phyloP scores from a whole-genome alignment of 768 basidiomycete species.

The Trametes villosa region DNA sequence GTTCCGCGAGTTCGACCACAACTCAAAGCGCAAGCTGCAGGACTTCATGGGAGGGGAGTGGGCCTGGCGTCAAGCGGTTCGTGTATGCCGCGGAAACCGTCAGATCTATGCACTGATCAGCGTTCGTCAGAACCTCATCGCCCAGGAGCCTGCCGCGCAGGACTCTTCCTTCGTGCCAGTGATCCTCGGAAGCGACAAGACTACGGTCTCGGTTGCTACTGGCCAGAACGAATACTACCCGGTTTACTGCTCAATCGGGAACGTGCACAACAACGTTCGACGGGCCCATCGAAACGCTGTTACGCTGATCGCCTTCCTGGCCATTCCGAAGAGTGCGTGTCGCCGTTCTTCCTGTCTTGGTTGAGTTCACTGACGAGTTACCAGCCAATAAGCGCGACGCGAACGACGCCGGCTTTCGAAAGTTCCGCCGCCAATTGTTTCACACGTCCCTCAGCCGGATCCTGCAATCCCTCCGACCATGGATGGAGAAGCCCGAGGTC shows the following conservation, averaged over 20 bases:
- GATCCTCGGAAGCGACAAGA: constrained; percentile 42
- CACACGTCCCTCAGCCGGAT: constrained; percentile 16
- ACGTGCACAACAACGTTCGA: constrained; percentile 20
- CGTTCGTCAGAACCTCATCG: no score
- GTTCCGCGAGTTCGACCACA: no score
- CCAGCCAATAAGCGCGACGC: neutral
- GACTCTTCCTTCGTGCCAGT: no score
- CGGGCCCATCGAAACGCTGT: constrained; percentile 23
- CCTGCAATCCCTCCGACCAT: constrained; percentile 7
- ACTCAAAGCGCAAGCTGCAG: no score
- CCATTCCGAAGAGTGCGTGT: constrained; percentile 33
- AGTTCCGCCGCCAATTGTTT: constrained; percentile 21
- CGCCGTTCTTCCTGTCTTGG: neutral
- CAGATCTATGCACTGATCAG: no score
- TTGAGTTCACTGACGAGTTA: neutral
- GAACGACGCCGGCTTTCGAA: constrained; percentile 8
- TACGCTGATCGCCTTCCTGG: constrained; percentile 25
- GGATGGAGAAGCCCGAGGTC: constrained; percentile 12
- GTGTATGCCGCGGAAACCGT: no score
- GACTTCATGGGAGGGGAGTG: no score
- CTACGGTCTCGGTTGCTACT: constrained; percentile 39
- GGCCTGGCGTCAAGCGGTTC: no score
- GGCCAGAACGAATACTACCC: constrained; percentile 32
- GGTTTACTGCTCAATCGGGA: constrained; percentile 28
- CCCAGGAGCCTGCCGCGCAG: no score